Evolutionary conservation across 2,329 filamentous ascomycete genomes (phyloP).

Genomic region (Penicillium sp.): DNA sequence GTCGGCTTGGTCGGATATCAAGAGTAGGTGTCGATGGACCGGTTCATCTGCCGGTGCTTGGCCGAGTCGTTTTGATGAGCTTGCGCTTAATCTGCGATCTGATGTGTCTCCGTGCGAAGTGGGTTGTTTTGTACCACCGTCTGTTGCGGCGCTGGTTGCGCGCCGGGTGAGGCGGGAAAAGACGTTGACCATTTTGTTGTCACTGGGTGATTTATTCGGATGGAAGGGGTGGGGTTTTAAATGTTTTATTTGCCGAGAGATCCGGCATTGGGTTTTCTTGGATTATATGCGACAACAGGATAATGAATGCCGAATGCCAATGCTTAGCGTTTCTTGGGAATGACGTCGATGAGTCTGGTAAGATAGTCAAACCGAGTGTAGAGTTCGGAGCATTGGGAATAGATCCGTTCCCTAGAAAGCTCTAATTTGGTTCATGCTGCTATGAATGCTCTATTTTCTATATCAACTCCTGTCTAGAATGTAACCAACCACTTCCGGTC

Average conservation of each 20-base stretch:
- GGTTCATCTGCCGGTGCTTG: conserved; percentile 10
- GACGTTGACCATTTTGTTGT: conserved; percentile 19
- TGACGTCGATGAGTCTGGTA: conserved; percentile 20
- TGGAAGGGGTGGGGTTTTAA: not conserved
- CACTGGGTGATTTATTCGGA: not conserved
- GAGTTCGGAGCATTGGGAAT: no score
- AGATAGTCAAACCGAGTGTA: not conserved
- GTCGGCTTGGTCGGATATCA: conserved; percentile 29
- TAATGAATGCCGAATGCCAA: conserved; percentile 13
- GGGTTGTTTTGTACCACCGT: conserved; percentile 1
- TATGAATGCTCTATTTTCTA: not conserved
- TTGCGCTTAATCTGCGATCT: conserved; percentile 13
- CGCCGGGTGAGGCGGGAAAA: conserved; percentile 19
- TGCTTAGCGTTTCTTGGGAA: conserved; percentile 10
- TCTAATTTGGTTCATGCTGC: not conserved
- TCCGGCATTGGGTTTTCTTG: conserved; percentile 5
- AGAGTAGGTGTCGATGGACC: conserved; percentile 24
- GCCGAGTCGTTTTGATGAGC: conserved; percentile 15
- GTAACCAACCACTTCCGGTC: conserved; percentile 35
- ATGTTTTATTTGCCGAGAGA: not conserved
- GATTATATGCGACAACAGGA: conserved; percentile 9
- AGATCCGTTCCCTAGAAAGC: no score
- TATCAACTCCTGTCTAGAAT: conserved; percentile 18
- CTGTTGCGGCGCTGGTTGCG: conserved; percentile 5
- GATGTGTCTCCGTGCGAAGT: conserved; percentile 4